Conservation (phyloP, 2,329 filamentous ascomycete genomes). For the Trichoderma sp. region DNA sequence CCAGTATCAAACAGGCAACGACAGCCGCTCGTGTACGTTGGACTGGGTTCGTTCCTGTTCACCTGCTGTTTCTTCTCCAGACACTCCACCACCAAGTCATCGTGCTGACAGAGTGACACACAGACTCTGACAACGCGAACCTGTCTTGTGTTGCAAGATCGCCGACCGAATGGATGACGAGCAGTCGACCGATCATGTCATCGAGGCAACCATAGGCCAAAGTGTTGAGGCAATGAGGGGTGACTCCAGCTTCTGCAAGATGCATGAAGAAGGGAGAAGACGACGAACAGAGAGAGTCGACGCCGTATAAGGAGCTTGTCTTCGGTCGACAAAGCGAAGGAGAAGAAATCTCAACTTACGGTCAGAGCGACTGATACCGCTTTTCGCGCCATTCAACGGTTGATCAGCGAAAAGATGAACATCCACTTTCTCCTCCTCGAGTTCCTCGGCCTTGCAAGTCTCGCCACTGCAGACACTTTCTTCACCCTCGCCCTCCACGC, state of each 20-base stretch:
- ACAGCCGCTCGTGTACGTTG: not conserved
- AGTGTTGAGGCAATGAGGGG: not conserved
- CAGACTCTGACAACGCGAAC: not conserved
- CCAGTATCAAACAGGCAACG: not conserved
- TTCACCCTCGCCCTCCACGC: slow-evolving; percentile 36
- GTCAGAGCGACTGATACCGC: too few species aligned
- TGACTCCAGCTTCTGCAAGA: not conserved
- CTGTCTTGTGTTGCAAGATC: slow-evolving; percentile 11
- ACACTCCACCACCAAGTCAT: not conserved
- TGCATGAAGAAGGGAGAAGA: not conserved
- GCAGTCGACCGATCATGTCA: slow-evolving; percentile 7
- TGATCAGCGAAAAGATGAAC: not conserved
- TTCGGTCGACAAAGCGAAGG: not conserved
- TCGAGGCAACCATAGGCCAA: not conserved
- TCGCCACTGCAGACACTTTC: slow-evolving; percentile 29
- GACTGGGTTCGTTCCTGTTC: not conserved
- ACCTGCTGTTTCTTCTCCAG: not conserved
- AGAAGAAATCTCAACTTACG: too few species aligned
- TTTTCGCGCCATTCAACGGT: not conserved
- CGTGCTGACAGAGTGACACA: not conserved
- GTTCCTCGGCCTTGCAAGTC: slow-evolving; percentile 9
- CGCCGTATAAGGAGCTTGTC: not conserved
- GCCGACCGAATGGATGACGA: not conserved
- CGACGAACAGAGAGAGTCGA: not conserved
- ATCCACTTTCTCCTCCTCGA: not conserved